Percentiles rank a stretch among this genome's conserved stretches.
phyloP scores from a whole-genome alignment of 352 stramenopile genomes.

The Bremia lactucae region DNA sequence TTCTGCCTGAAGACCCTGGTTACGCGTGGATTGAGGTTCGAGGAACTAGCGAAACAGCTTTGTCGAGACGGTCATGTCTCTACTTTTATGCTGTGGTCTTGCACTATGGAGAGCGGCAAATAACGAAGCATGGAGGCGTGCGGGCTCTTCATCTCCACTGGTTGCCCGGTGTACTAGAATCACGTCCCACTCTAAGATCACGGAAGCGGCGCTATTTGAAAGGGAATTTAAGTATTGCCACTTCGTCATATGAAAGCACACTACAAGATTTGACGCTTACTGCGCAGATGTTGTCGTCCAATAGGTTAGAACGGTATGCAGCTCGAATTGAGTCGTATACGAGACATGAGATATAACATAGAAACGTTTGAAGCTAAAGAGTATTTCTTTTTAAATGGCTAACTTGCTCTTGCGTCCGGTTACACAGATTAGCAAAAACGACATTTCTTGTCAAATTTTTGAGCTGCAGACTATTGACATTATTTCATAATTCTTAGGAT shows the following conservation, averaged over 20 bases:
- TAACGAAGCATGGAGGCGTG: constrained; percentile 2
- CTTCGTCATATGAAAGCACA: constrained; percentile 14
- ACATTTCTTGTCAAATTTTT: too few relatives aligned
- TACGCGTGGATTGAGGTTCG: constrained; percentile 31
- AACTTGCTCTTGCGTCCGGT: too few relatives aligned
- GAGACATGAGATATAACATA: constrained; percentile 10
- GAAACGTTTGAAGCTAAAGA: constrained; percentile 7
- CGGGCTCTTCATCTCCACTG: constrained; percentile 26
- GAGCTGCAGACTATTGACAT: too few relatives aligned
- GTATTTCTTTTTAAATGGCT: too few relatives aligned
- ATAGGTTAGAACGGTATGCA: constrained; percentile 34
- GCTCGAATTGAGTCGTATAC: constrained; percentile 40
- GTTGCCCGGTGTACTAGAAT: constrained; percentile 42
- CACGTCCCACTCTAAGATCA: constrained; percentile 28
- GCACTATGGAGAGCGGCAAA: constrained; percentile 16
- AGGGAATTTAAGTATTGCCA: constrained; percentile 26
- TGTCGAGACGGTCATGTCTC: constrained; percentile 1
- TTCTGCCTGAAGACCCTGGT: constrained; percentile 25
- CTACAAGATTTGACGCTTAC: constrained; percentile 32
- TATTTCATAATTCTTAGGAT: too few relatives aligned
- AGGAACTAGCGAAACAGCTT: constrained; percentile 1
- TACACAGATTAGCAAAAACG: too few relatives aligned
- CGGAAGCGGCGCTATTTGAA: constrained; percentile 33
- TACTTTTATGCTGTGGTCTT: constrained; percentile 32
- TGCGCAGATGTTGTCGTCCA: constrained; percentile 25